Conservation (phyloP, 345 rosid genomes). For the Eutrema heterophyllum region DNA sequence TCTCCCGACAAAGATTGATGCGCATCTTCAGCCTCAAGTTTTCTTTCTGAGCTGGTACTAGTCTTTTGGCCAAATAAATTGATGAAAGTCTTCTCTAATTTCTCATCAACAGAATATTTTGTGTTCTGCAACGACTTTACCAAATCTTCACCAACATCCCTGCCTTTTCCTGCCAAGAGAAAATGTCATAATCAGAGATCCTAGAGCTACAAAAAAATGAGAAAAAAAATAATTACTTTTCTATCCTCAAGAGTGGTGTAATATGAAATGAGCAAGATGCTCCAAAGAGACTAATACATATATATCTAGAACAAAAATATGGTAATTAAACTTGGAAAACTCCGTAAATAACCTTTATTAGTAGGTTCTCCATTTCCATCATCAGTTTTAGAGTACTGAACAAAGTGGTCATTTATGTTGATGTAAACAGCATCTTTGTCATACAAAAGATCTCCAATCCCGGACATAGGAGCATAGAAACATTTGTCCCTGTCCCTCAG, state of each 20-base stretch:
- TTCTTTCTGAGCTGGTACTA: constrained; percentile 31
- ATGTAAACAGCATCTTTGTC: constrained; percentile 98
- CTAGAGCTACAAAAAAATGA: neutral
- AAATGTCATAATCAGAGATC: constrained; percentile 6
- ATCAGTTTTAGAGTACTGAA: constrained; percentile 78
- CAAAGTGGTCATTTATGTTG: constrained; percentile 81
- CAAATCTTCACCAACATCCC: constrained; percentile 76
- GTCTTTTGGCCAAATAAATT: constrained; percentile 52
- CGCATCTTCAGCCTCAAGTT: constrained; percentile 31
- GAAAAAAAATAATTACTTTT: neutral
- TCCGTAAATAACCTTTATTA: constrained; percentile 50
- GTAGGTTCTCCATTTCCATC: constrained; percentile 44
- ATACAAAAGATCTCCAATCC: constrained; percentile 89
- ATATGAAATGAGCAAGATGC: constrained; percentile 2
- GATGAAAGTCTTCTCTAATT: constrained; percentile 73
- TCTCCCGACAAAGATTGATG: constrained; percentile 21
- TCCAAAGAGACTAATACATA: neutral
- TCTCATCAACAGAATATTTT: constrained; percentile 82
- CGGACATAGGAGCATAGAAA: constrained; percentile 97
- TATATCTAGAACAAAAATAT: neutral
- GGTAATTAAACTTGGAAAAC: constrained; percentile 4
- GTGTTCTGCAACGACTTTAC: constrained; percentile 82
- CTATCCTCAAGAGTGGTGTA: constrained; percentile 5
- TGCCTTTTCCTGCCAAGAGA: constrained; percentile 53
- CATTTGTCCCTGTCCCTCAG: constrained; percentile 86